Evolutionary conservation across 371 early-diverging fungal species (phyloP).

Genomic region (Mucor circinelloides): DNA sequence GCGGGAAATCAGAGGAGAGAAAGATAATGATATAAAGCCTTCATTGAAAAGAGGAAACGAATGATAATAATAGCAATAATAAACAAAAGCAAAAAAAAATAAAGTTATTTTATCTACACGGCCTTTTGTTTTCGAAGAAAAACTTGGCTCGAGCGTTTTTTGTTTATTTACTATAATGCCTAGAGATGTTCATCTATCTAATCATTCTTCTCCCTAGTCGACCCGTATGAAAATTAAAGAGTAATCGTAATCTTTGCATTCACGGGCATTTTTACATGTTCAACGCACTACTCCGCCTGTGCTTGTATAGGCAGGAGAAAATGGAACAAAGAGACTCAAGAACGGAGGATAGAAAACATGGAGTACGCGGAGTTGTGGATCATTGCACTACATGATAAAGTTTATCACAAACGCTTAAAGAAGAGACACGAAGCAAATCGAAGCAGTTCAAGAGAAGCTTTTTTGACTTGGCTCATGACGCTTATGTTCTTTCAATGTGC

Average conservation of each 20-base stretch:
- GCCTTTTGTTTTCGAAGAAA: background rate
- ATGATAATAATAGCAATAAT: background rate
- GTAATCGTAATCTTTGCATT: background rate
- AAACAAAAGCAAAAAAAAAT: background rate
- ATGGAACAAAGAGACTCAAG: background rate
- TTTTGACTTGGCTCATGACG: background rate
- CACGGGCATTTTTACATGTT: background rate
- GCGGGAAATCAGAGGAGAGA: background rate
- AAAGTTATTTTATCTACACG: background rate
- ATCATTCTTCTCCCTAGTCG: background rate
- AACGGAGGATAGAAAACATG: background rate
- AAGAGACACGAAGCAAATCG: background rate
- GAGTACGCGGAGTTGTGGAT: conserved; percentile 14
- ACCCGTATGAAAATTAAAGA: background rate
- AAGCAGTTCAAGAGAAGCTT: background rate
- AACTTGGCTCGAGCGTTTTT: conserved; percentile 26
- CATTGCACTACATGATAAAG: background rate
- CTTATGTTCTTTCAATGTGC: background rate
- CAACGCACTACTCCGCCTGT: conserved; percentile 1
- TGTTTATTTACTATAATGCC: conserved; percentile 19
- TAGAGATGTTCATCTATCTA: background rate
- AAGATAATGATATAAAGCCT: background rate
- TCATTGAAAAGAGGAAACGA: background rate
- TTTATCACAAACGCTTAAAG: background rate
- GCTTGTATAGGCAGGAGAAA: background rate